phyloP scores from a whole-genome alignment of 2,329 filamentous ascomycete genomes.

The Macrophomina tecta region DNA sequence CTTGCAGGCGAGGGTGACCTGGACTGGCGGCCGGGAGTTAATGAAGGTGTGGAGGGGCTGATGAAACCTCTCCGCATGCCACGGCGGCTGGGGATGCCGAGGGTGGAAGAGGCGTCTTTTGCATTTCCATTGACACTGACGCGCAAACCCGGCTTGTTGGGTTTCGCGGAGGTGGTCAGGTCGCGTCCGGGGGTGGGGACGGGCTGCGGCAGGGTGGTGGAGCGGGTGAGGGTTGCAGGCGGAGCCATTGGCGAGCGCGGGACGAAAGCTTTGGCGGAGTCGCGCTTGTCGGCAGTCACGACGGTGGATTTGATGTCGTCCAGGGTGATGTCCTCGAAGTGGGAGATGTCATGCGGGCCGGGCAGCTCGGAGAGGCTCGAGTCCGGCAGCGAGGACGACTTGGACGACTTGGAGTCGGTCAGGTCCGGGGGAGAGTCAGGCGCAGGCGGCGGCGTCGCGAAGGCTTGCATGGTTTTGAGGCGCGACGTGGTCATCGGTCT shows the following conservation, averaged over 20 bases:
- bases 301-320: constrained; percentile 66
- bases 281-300: constrained; percentile 17
- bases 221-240: constrained; percentile 15
- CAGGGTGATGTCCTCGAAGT: constrained; percentile 94
- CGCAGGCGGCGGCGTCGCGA: constrained; percentile 46
- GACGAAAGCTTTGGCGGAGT: constrained; percentile 23
- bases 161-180: constrained; percentile 44
- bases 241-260: constrained; percentile 25
- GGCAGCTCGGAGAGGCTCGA: constrained; percentile 71
- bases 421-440: constrained; percentile 79
- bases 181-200: constrained; percentile 38
- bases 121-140: constrained; percentile 40
- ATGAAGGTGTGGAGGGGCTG: constrained; percentile 44
- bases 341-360: constrained; percentile 69
- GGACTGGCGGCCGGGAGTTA: constrained; percentile 40
- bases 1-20: constrained; percentile 44
- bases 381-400: constrained; percentile 86
- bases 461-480: constrained; percentile 29
- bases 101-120: constrained; percentile 33
- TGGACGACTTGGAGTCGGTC: constrained; percentile 85
- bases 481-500: constrained; percentile 39
- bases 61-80: constrained; percentile 49
- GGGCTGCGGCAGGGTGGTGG: neutral
- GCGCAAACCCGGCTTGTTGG: constrained; percentile 49
- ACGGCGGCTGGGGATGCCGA: constrained; percentile 46